These are phyloP conservation scores for Aspergillus fijiensis DNA, from an alignment of 2,329 filamentous ascomycete species.

Conservation along the genomic window DNA sequence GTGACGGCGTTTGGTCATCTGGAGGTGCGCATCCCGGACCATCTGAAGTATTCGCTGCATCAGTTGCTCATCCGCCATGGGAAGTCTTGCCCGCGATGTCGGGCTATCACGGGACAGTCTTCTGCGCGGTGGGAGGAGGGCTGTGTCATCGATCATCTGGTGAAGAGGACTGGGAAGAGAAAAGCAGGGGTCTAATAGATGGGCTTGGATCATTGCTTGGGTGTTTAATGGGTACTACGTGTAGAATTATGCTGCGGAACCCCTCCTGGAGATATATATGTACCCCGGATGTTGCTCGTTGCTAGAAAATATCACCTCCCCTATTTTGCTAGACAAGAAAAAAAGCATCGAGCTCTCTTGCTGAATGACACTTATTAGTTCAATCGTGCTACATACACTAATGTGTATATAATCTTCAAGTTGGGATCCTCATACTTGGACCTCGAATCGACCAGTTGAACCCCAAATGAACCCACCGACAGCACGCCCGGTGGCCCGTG, in stretches of 20 bases:
- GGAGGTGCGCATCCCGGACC: constrained; percentile 60
- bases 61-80: constrained; percentile 63
- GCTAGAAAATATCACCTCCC: no score
- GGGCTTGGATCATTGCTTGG: neutral
- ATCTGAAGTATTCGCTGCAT: constrained; percentile 64
- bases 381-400: no score
- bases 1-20: constrained; percentile 58
- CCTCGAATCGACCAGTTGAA: neutral
- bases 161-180: constrained; percentile 56
- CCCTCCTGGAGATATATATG: no score
- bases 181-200: constrained; percentile 23
- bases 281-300: no score
- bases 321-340: no score
- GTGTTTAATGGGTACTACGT: no score
- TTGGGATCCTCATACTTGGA: neutral
- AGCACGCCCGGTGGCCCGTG: constrained; percentile 15
- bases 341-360: no score
- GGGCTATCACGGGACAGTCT: constrained; percentile 59
- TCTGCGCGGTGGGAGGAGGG: constrained; percentile 64
- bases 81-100: constrained; percentile 60
- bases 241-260: no score
- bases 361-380: no score
- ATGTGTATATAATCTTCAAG: no score
- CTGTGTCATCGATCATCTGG: constrained; percentile 64
- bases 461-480: neutral